Base-by-base conservation (phyloP, 1,139 yeast species). In the Sugiyamaella neomexicana region DNA sequence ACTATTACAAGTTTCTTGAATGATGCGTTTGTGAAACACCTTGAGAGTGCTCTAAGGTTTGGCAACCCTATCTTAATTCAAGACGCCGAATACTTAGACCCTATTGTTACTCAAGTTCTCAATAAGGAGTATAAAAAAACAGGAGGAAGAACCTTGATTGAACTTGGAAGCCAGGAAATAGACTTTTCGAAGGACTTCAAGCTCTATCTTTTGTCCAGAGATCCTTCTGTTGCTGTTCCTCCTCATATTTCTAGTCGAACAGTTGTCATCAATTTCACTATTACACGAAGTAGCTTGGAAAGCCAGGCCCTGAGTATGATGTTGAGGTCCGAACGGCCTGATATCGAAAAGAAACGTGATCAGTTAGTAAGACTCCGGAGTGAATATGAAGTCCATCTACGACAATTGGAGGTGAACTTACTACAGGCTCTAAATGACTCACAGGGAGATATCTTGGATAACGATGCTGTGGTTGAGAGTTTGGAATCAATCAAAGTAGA, bases 51-150 rank as follows among this genome's bases (percentile, higher is more conserved):
- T 0, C 68, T 91, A 27, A 75, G 95, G 58, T 91, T 91, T 74
- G 98, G 99, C 7, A 90, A 89, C 3, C 66, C 80, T 0, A 73
- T 91, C 8, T 66, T 91, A 10, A 78, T 91, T 31, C 82, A 81
- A 62, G 95, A 91, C 69, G 89, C 91, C 2, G 97, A 91, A 65
- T 74, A 78, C 61, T 82, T 81, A 65, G 93, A 91, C 67, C 96
- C 97, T 0, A 72, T 87, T 10, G 66, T 91, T 20, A 81, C 81
- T 55, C 76, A 85, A 0, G 69, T 91, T 1, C 70, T 93, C 45
- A 76, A 82, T 52, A 74, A 75, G 45, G 96, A 89, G 58, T 76
- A 81, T 39, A 78, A 77, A 43, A 74, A 77, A 34, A 77, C 85
- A 42, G 97, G 96, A 4, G 95, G 95, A 0, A 75, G 97, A 54